phyloP scores from a whole-genome alignment of 352 stramenopile genomes.

The Pilasporangium apinafurcum region DNA sequence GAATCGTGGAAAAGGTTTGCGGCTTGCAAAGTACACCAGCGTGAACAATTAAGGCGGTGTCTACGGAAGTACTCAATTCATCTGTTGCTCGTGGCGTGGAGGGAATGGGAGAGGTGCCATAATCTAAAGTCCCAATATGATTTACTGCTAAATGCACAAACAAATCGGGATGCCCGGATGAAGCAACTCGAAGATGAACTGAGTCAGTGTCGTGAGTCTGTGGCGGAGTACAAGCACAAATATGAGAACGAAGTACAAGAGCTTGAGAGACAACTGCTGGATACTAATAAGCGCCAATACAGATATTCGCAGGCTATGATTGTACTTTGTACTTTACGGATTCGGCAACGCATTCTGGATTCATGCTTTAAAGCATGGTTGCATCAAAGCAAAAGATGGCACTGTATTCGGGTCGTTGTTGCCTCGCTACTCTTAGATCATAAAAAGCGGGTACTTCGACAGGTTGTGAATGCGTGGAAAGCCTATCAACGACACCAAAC shows the following conservation, averaged over 20 bases:
- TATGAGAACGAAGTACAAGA: not conserved
- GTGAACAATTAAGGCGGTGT: constrained; percentile 18
- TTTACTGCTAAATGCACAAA: not conserved
- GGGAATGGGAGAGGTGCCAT: constrained; percentile 1
- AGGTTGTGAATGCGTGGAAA: not conserved
- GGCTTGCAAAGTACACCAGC: constrained; percentile 7
- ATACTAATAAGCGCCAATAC: not conserved
- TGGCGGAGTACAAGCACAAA: too few relatives aligned
- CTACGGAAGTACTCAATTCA: not conserved
- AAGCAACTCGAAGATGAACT: too few relatives aligned
- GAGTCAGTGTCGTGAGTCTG: too few relatives aligned
- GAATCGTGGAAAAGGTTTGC: constrained; percentile 16
- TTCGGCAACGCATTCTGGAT: not conserved
- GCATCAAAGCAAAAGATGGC: too few relatives aligned
- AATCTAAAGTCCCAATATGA: constrained; percentile 1
- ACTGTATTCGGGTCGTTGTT: too few relatives aligned
- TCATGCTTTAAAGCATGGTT: not conserved
- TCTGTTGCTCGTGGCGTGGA: constrained; percentile 3
- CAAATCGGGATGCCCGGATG: not conserved
- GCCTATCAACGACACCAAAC: too few relatives aligned
- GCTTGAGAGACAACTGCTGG: not conserved
- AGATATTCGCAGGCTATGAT: not conserved
- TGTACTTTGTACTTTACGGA: not conserved
- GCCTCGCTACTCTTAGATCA: too few relatives aligned
- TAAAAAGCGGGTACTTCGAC: too few relatives aligned